Evolutionary conservation across 345 rosid genomes (phyloP).

Genomic region (Citrus unshiu): DNA sequence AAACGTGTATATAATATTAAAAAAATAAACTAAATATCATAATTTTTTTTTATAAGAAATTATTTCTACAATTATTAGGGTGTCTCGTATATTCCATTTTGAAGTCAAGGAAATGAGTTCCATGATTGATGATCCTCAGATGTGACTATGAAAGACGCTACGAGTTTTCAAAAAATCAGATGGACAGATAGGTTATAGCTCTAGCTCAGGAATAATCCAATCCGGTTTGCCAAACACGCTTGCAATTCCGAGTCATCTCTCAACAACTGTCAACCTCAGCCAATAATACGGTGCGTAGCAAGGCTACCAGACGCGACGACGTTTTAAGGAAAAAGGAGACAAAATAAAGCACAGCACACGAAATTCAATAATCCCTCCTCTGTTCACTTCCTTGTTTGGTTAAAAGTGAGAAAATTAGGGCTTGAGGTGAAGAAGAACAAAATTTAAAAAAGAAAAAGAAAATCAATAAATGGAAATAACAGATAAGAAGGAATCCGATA

Average conservation of each 20-base stretch:
- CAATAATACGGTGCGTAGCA: not conserved
- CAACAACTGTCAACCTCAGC: too few relatives aligned
- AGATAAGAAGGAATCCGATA: conserved; percentile 67
- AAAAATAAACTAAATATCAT: too few relatives aligned
- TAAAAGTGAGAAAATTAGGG: conserved; percentile 24
- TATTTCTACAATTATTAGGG: too few relatives aligned
- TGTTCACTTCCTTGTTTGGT: not conserved
- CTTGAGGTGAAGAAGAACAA: not conserved
- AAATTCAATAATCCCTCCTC: not conserved
- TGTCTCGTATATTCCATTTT: too few relatives aligned
- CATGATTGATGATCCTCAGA: too few relatives aligned
- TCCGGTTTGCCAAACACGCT: not conserved
- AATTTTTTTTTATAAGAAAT: too few relatives aligned
- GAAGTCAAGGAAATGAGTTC: not conserved
- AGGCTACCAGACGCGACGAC: not conserved
- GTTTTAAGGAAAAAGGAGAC: not conserved
- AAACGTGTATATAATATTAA: too few relatives aligned
- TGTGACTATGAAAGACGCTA: too few relatives aligned
- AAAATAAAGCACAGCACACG: not conserved
- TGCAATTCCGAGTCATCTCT: not conserved
- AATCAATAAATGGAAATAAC: conserved; percentile 48
- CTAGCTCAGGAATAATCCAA: not conserved
- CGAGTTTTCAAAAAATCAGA: not conserved
- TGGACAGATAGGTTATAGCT: not conserved
- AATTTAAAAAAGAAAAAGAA: not conserved